A percentile compares a stretch with the other conserved stretches of the same genome.
Conservation (phyloP, 306 rosid species). For the Pyrus bretschneideri region DNA sequence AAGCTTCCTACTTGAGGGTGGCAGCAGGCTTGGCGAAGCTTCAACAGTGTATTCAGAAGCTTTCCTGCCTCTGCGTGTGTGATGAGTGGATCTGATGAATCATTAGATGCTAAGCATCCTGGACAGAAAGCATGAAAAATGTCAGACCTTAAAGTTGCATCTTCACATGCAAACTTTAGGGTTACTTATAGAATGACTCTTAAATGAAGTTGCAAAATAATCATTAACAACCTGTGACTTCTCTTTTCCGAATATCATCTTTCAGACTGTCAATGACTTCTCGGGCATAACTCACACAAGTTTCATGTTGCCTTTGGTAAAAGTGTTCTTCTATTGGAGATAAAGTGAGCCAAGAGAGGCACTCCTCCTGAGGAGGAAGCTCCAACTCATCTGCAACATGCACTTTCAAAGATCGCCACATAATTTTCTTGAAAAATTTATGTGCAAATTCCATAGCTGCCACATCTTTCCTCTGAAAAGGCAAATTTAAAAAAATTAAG, state of each 20-base stretch:
- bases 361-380: constrained; percentile 90
- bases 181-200: constrained; percentile 20
- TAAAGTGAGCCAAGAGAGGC: constrained; percentile 78
- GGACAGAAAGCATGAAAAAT: constrained; percentile 20
- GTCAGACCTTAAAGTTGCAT: constrained; percentile 24
- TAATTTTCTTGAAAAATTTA: constrained; percentile 67
- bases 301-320: constrained; percentile 95
- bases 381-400: constrained; percentile 83
- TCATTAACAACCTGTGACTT: constrained; percentile 52
- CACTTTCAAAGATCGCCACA: constrained; percentile 92
- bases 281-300: constrained; percentile 72
- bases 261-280: constrained; percentile 78
- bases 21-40: constrained; percentile 98
- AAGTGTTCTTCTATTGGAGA: constrained; percentile 92
- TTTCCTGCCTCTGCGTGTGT: constrained; percentile 88
- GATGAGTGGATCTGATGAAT: constrained; percentile 50
- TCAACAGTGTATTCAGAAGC: constrained; percentile 76
- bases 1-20: constrained; percentile 99
- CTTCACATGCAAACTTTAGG: constrained; percentile 2
- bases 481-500: constrained; percentile 8
- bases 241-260: constrained; percentile 60
- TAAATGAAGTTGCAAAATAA: constrained; percentile 20
- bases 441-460: constrained; percentile 78
- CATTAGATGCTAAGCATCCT: constrained; percentile 43
- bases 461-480: constrained; percentile 67